Percentiles rank a stretch among this genome's conserved stretches.
These are phyloP conservation scores for Cutaneotrichosporon sp. DNA, from an alignment of 1,284 basidiomycete species.

Conservation along the genomic window DNA sequence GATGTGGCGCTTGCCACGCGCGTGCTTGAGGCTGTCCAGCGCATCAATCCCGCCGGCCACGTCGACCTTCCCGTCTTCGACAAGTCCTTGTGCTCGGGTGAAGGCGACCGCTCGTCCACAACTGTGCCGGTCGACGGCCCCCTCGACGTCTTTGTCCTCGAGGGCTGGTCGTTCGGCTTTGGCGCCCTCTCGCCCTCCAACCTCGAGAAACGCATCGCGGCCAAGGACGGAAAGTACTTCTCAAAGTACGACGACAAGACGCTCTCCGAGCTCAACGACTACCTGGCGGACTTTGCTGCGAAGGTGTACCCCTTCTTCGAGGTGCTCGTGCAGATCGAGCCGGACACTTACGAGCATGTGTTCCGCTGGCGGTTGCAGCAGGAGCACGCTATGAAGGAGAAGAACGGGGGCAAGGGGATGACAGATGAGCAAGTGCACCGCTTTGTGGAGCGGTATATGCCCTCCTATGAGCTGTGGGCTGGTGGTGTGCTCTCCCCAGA, in stretches of 20 bases:
- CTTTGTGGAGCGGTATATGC: constrained; percentile 54
- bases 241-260: constrained; percentile 23
- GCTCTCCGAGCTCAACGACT: constrained; percentile 28
- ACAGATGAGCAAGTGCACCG: constrained; percentile 67
- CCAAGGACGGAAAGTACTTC: constrained; percentile 26
- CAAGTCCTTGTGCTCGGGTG: constrained; percentile 70
- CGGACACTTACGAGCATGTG: constrained; percentile 35
- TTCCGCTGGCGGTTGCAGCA: constrained; percentile 72
- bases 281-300: constrained; percentile 24
- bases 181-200: constrained; percentile 24
- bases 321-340: constrained; percentile 33
- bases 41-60: constrained; percentile 9
- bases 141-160: constrained; percentile 76
- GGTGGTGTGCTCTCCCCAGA: constrained; percentile 16
- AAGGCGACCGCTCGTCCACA: constrained; percentile 69
- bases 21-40: constrained; percentile 1
- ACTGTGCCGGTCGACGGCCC: constrained; percentile 46
- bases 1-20: constrained; percentile 22
- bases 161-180: constrained; percentile 54
- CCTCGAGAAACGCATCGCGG: constrained; percentile 47
- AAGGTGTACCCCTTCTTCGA: constrained; percentile 30
- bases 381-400: constrained; percentile 77
- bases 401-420: constrained; percentile 82
- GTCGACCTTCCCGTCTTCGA: constrained; percentile 65
- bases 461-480: constrained; percentile 32